Base-by-base conservation (phyloP, 2,329 filamentous ascomycete species). In the Cytospora chrysosperma region DNA sequence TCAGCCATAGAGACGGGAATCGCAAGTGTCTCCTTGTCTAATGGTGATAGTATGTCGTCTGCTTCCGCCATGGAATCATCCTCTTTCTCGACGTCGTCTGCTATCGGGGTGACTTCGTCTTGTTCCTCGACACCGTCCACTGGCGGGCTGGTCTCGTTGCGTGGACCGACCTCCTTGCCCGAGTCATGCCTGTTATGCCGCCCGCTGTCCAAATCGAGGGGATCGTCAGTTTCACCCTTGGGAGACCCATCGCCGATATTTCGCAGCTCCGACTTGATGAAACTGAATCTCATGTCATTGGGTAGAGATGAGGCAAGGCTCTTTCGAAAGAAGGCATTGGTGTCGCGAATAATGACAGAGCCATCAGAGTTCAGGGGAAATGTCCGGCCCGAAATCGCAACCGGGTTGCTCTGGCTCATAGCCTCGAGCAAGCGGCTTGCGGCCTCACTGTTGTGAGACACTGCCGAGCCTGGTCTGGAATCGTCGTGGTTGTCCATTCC, bases 141-240 rank as follows among this genome's bases (percentile, higher is more conserved):
- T 7, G 51, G 55, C 3, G 59, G 62, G 8, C 15, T 28, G 26
- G 70, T 70, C 19, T 74, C 73, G 0, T 60, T 67, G 19, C 52
- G 32, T 17, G 52, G 59, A 21, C 73, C 79, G 24, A 82, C 68
- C 37, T 81, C 78, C 69, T 81, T 83, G 50, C 75, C 80, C n/a
- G 82, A 85, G 67, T 84, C 82, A 57, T 81, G 80, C 63, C 64
- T 60, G 61, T 61, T 65, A 19, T 65, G 64, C 28, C 64, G 34
- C 8, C 50, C 40, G 32, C 61, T 65, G 53, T 65, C 64, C 61
- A 49, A 49, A 17, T 81, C 82, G 58, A 77, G 74, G 28, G 70
- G 59, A 30, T 70, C 62, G 51, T 64, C 61, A 57, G 72, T 69
- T 32, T 75, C 72, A 24, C 55, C 56, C 26, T 62, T 56, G n/a